Conservation (phyloP, 441 rosid genomes). For the Omphalea diandra region DNA sequence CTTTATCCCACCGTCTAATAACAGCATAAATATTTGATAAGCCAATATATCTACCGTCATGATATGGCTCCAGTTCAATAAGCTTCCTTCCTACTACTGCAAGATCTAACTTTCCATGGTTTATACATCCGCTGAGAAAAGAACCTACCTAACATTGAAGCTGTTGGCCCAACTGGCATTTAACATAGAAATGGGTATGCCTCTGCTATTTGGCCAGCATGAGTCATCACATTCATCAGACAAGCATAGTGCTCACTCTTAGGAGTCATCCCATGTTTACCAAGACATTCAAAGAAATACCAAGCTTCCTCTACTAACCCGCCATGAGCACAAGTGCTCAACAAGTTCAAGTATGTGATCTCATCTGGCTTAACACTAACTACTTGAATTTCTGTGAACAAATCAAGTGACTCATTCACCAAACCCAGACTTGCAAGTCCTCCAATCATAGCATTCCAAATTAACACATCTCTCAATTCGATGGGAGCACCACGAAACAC, state of each 20-base stretch:
- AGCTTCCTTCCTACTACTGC: constrained; percentile 72
- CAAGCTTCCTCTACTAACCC: constrained; percentile 71
- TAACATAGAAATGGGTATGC: constrained; percentile 48
- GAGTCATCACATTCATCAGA: constrained; percentile 72
- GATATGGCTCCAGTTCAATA: constrained; percentile 59
- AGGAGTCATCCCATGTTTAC: constrained; percentile 40
- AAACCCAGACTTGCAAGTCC: constrained; percentile 79
- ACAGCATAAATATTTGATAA: constrained; percentile 62
- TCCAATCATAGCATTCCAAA: constrained; percentile 88
- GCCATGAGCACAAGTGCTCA: constrained; percentile 75
- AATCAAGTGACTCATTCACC: constrained; percentile 50
- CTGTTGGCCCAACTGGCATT: constrained; percentile 57
- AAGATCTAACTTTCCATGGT: constrained; percentile 54
- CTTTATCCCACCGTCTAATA: constrained; percentile 55
- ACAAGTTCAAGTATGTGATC: constrained; percentile 66
- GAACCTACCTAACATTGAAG: constrained; percentile 77
- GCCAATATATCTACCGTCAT: constrained; percentile 66
- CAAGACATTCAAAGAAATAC: constrained; percentile 47
- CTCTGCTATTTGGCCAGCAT: constrained; percentile 60
- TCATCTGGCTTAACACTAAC: constrained; percentile 59
- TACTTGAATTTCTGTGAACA: constrained; percentile 53
- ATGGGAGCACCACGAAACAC: constrained; percentile 43
- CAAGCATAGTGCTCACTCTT: constrained; percentile 82
- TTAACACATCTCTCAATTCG: constrained; percentile 47
- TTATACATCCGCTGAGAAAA: constrained; percentile 66